Conservation (phyloP, 495 filamentous ascomycete species). For the Rusavskia elegans region DNA sequence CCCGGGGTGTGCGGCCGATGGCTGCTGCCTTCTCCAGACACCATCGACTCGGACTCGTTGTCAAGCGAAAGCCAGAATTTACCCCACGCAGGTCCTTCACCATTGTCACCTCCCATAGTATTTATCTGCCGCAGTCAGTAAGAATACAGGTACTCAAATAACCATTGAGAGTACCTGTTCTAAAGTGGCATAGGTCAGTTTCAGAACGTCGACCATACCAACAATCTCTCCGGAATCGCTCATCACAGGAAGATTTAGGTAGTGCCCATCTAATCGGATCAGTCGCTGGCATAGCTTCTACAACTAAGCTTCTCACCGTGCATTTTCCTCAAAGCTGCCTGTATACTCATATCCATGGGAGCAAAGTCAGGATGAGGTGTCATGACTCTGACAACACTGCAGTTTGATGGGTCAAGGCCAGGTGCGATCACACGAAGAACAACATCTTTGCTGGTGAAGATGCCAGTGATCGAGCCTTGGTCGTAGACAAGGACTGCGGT, state of each 20-base stretch:
- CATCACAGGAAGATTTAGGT: conserved; percentile 96
- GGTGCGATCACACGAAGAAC: conserved; percentile 96
- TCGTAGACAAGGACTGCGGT: conserved; percentile 94
- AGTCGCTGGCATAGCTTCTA: neutral
- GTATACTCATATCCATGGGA: conserved; percentile 96
- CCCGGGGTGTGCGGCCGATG: conserved; percentile 43
- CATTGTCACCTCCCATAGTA: conserved; percentile 62
- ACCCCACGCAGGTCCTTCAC: conserved; percentile 95
- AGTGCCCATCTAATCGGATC: conserved; percentile 65
- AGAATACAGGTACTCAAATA: neutral
- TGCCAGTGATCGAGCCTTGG: conserved; percentile 92
- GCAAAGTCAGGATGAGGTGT: conserved; percentile 98
- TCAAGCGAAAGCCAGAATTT: conserved; percentile 98
- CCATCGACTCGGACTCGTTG: conserved; percentile 88
- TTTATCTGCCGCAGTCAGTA: conserved; percentile 39
- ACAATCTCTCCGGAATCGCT: conserved; percentile 94
- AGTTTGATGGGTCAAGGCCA: conserved; percentile 82
- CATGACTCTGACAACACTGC: conserved; percentile 97
- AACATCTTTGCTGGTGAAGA: conserved; percentile 99
- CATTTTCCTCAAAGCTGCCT: conserved; percentile 96
- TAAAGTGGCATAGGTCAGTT: conserved; percentile 92
- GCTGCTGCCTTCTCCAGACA: conserved; percentile 71
- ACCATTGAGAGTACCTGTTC: conserved; percentile 57
- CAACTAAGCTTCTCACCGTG: conserved; percentile 50
- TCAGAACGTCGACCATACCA: conserved; percentile 97